phyloP scores from a whole-genome alignment of 2,329 filamentous ascomycete species.

The Thelonectria blattea region DNA sequence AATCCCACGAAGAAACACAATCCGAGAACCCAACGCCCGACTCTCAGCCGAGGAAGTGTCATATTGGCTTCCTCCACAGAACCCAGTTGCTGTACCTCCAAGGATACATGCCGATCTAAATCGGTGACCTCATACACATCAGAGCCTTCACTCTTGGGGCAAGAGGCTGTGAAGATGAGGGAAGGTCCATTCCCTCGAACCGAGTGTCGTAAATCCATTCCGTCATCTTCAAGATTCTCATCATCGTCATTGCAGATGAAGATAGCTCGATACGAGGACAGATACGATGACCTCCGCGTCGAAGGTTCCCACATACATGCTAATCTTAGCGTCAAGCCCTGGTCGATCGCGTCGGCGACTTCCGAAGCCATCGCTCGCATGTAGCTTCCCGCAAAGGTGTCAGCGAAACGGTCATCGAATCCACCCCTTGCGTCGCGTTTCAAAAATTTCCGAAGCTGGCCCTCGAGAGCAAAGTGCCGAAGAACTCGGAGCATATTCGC shows the following conservation, averaged over 20 bases:
- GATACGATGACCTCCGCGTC: neutral
- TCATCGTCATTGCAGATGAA: constrained; percentile 15
- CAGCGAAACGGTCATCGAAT: neutral
- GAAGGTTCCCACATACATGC: constrained; percentile 22
- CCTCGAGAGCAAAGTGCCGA: constrained; percentile 14
- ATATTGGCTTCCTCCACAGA: neutral
- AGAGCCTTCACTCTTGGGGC: constrained; percentile 19
- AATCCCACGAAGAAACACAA: constrained; percentile 33
- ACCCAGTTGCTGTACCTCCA: constrained; percentile 19
- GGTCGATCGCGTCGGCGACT: constrained; percentile 28
- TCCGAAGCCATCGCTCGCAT: constrained; percentile 29
- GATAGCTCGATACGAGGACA: constrained; percentile 16
- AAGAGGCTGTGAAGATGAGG: constrained; percentile 28
- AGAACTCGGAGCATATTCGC: neutral
- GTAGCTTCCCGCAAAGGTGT: constrained; percentile 25
- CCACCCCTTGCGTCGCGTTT: neutral
- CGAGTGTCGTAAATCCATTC: too few species aligned
- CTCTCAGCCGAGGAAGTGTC: constrained; percentile 8
- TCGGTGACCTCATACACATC: constrained; percentile 28
- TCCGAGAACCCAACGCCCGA: constrained; percentile 6
- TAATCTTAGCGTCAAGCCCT: constrained; percentile 19
- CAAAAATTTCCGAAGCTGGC: neutral
- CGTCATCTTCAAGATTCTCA: neutral
- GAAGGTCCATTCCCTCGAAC: neutral
- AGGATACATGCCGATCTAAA: constrained; percentile 32